Evolutionary conservation across 2,329 filamentous ascomycete genomes (phyloP).

Genomic region (Xylogone sp.): DNA sequence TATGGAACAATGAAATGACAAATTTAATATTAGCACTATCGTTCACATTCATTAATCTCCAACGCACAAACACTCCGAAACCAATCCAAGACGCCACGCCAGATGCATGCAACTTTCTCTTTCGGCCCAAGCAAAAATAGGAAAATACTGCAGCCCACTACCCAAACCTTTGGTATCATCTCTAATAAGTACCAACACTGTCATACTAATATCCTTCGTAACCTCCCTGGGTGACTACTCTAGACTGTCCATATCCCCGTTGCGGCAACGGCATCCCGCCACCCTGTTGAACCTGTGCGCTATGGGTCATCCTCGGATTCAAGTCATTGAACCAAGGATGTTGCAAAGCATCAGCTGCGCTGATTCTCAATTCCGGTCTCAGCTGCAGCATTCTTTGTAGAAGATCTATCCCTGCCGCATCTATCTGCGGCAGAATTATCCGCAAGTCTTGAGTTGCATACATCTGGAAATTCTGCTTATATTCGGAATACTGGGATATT

Average conservation of each 20-base stretch:
- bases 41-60: not conserved
- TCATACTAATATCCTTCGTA: slow-evolving; percentile 16
- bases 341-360: slow-evolving; percentile 77
- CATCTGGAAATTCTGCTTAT: slow-evolving; percentile 91
- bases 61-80: not conserved
- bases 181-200: not conserved
- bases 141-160: not conserved
- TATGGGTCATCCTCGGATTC: slow-evolving; percentile 20
- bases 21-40: not conserved
- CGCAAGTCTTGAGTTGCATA: slow-evolving; percentile 90
- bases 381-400: slow-evolving; percentile 89
- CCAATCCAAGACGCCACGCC: not conserved
- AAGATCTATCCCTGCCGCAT: slow-evolving; percentile 80
- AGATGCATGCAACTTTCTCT: not conserved
- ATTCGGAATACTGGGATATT: slow-evolving; percentile 93
- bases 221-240: slow-evolving; percentile 18
- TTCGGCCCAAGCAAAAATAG: not conserved
- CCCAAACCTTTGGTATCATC: not conserved
- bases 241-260: slow-evolving; percentile 21
- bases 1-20: not conserved
- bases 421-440: slow-evolving; percentile 85
- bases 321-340: slow-evolving; percentile 91
- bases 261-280: slow-evolving; percentile 13
- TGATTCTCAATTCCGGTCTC: slow-evolving; percentile 85
- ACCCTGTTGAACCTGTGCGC: slow-evolving; percentile 16